phyloP scores from a whole-genome alignment of 495 filamentous ascomycete genomes.

The Penicillium angulare region DNA sequence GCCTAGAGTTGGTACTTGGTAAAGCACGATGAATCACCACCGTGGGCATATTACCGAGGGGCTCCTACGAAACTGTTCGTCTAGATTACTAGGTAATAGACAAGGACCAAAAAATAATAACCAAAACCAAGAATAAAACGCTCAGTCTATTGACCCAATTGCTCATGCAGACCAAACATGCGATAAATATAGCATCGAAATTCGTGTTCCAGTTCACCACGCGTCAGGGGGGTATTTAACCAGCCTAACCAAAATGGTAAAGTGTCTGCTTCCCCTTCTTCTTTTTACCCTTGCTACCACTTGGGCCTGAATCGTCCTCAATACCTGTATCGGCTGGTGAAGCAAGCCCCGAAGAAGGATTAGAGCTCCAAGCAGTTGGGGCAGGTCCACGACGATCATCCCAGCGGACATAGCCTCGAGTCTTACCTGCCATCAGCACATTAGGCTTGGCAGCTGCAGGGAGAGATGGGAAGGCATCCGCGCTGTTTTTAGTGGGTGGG shows the following conservation, averaged over 20 bases:
- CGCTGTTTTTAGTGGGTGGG: constrained; percentile 1
- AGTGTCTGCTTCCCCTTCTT: constrained; percentile 80
- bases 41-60: no score
- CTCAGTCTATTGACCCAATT: no score
- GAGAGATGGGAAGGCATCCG: constrained; percentile 73
- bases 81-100: no score
- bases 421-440: constrained; percentile 77
- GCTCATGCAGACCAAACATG: no score
- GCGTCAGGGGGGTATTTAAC: constrained; percentile 1
- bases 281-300: constrained; percentile 70
- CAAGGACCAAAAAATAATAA: no score
- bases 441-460: constrained; percentile 76
- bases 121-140: no score
- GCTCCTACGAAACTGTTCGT: no score
- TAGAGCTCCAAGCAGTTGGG: constrained; percentile 48
- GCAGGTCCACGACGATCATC: constrained; percentile 48
- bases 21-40: no score
- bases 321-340: constrained; percentile 27
- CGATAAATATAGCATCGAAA: no score
- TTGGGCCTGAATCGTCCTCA: constrained; percentile 32
- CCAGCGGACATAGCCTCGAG: constrained; percentile 66
- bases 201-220: no score
- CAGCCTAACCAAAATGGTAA: constrained; percentile 50
- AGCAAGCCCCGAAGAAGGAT: constrained; percentile 19
- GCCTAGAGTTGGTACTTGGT: no score